phyloP scores from a whole-genome alignment of 352 stramenopile genomes.

The Globisporangium canariense region DNA sequence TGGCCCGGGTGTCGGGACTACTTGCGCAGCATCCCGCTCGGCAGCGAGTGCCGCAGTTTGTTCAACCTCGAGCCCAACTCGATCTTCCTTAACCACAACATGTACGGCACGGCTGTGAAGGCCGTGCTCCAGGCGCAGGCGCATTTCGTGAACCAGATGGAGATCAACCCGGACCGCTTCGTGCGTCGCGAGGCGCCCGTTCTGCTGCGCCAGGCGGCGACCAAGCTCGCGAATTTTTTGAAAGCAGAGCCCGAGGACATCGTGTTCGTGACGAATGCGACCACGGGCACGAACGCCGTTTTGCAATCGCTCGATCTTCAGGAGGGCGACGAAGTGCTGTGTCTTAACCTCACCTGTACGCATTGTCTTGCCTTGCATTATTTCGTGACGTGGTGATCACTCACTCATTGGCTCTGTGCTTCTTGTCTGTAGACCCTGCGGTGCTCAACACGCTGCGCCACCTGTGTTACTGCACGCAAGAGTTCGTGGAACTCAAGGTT shows the following conservation, averaged over 20 bases:
- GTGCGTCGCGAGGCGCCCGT: slow-evolving; percentile 60
- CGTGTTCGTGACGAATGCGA: slow-evolving; percentile 86
- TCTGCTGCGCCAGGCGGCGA: slow-evolving; percentile 60
- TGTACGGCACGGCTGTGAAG: slow-evolving; percentile 70
- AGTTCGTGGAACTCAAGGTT: slow-evolving; percentile 87
- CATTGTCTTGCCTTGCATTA: slow-evolving; percentile 10
- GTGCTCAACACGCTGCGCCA: slow-evolving; percentile 83
- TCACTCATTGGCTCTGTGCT: neutral
- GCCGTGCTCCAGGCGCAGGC: slow-evolving; percentile 79
- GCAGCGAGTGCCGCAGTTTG: slow-evolving; percentile 60
- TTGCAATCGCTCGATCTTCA: slow-evolving; percentile 82
- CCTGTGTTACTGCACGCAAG: slow-evolving; percentile 84
- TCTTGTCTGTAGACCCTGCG: slow-evolving; percentile 47
- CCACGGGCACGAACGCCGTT: slow-evolving; percentile 82
- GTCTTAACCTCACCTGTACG: slow-evolving; percentile 85
- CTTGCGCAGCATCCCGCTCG: slow-evolving; percentile 57
- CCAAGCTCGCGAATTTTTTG: slow-evolving; percentile 64
- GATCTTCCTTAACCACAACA: slow-evolving; percentile 83
- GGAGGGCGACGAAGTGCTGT: slow-evolving; percentile 85
- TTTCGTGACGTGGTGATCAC: slow-evolving; percentile 11
- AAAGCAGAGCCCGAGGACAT: slow-evolving; percentile 72
- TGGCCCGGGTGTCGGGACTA: slow-evolving; percentile 61
- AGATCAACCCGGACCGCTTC: slow-evolving; percentile 84
- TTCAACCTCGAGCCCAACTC: slow-evolving; percentile 81
- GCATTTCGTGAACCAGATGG: slow-evolving; percentile 87